Evolutionary conservation across 208 protist species (phyloP).

Genomic region (Jaenimonas drosophilae): DNA sequence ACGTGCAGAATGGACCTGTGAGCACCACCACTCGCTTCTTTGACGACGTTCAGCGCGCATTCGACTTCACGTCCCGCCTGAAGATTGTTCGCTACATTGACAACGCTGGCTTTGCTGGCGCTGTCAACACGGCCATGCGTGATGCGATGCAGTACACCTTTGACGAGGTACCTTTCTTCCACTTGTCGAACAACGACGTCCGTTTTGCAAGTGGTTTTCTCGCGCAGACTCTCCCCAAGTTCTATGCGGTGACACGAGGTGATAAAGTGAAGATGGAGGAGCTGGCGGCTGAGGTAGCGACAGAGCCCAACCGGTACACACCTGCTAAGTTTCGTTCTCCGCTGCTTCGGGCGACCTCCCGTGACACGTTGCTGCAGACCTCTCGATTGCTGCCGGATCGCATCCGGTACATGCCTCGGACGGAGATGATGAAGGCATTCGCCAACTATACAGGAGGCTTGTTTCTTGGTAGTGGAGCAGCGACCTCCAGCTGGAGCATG

Average conservation of each 20-base stretch:
- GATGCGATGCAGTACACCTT: no score
- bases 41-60: background rate
- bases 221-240: background rate
- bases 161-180: constrained; percentile 22
- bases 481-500: constrained; percentile 15
- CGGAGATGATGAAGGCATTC: constrained; percentile 3
- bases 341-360: no score
- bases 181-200: constrained; percentile 19
- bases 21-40: constrained; percentile 13
- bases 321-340: no score
- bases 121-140: no score
- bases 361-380: no score
- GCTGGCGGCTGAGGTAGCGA: no score
- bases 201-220: constrained; percentile 6
- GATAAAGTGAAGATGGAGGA: no score
- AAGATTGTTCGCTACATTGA: no score
- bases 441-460: background rate
- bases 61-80: background rate
- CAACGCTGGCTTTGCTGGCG: no score
- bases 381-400: constrained; percentile 37
- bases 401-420: constrained; percentile 16
- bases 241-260: background rate
- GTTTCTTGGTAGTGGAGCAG: background rate
- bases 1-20: constrained; percentile 13
- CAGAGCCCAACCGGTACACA: no score